These are phyloP conservation scores for Sungouiella thailandica DNA, from an alignment of 805 yeast genomes.

Conservation along the genomic window DNA sequence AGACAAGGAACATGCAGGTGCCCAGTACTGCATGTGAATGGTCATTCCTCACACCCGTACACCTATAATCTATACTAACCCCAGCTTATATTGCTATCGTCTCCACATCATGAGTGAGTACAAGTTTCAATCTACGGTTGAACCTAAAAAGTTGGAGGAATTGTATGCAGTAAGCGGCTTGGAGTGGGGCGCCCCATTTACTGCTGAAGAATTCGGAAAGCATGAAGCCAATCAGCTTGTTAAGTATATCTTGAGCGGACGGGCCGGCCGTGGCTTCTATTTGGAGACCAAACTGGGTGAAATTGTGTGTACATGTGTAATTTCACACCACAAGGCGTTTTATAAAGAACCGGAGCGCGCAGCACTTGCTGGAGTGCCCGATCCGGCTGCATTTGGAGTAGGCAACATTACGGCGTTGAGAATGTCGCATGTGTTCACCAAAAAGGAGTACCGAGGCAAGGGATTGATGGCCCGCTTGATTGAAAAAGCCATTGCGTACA, in stretches of 20 bases:
- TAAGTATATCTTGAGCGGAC: constrained; percentile 14
- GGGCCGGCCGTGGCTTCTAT: constrained; percentile 22
- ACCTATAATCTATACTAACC: no score
- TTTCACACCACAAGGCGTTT: constrained; percentile 23
- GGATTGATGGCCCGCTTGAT: constrained; percentile 28
- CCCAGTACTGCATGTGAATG: no score
- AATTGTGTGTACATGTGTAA: constrained; percentile 19
- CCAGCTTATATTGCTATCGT: no score
- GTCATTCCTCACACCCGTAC: no score
- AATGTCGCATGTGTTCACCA: constrained; percentile 25
- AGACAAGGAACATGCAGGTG: no score
- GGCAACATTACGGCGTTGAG: constrained; percentile 23
- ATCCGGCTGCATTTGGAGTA: constrained; percentile 29
- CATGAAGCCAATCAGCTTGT: constrained; percentile 11
- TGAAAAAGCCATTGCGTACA: constrained; percentile 22
- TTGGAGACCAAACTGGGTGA: constrained; percentile 19
- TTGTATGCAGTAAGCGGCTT: constrained; percentile 19
- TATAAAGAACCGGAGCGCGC: constrained; percentile 24
- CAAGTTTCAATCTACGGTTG: constrained; percentile 17
- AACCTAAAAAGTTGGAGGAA: constrained; percentile 18
- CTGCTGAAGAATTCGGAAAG: constrained; percentile 21
- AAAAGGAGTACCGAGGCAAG: constrained; percentile 19
- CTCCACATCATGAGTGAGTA: constrained; percentile 13
- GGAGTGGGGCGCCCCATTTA: constrained; percentile 20
- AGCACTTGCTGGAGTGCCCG: constrained; percentile 24